Conservation (phyloP, 2,329 filamentous ascomycete species). For the Alternaria hordeiaustralica region DNA sequence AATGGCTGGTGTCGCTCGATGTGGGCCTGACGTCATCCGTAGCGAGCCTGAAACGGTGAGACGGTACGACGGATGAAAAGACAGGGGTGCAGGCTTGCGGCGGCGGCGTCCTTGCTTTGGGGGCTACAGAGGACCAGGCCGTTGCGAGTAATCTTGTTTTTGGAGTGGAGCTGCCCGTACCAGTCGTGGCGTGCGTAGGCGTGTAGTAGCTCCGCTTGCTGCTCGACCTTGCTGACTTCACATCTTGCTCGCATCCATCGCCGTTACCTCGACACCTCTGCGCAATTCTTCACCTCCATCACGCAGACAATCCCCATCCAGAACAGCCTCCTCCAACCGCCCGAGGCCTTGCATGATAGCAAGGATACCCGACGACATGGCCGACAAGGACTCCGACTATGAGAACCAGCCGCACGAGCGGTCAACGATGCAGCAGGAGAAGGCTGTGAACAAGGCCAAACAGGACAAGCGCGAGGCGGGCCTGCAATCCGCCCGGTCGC, state of each 20-base stretch:
- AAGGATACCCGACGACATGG: conserved; percentile 34
- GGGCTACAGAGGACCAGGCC: conserved; percentile 13
- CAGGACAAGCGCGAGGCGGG: conserved; percentile 47
- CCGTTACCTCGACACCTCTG: background rate
- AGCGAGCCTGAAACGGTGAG: background rate
- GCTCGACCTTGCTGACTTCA: conserved; percentile 19
- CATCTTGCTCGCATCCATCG: conserved; percentile 1
- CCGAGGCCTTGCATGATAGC: conserved; percentile 24
- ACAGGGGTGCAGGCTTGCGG: conserved; percentile 16
- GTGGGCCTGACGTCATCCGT: conserved; percentile 31
- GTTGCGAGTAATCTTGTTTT: conserved; percentile 47
- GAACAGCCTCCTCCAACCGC: background rate
- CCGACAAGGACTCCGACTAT: conserved; percentile 41
- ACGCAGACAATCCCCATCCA: background rate
- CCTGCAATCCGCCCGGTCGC: conserved; percentile 53
- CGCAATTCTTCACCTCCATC: background rate
- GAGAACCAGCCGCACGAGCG: conserved; percentile 44
- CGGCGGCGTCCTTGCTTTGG: conserved; percentile 10
- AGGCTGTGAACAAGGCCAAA: conserved; percentile 52
- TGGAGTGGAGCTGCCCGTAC: conserved; percentile 20
- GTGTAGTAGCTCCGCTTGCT: conserved; percentile 3
- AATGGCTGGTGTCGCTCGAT: background rate
- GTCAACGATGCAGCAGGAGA: conserved; percentile 55
- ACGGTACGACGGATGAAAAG: background rate
- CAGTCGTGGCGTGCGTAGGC: conserved; percentile 7